These are phyloP conservation scores for Diaporthe sp. DNA, from an alignment of 2,329 filamentous ascomycete species.

Conservation along the genomic window DNA sequence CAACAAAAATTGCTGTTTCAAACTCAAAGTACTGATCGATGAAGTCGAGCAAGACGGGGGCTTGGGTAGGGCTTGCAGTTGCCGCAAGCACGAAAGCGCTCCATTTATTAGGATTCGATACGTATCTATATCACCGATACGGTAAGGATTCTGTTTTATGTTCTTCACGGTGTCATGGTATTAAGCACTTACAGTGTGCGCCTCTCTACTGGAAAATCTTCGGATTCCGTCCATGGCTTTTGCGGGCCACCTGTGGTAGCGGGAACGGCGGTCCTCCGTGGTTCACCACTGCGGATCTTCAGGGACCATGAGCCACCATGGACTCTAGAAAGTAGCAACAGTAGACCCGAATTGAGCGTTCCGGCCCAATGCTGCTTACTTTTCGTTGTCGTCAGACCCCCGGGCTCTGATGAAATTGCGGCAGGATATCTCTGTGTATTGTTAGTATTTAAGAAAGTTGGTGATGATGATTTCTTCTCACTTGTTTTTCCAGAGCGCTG, in stretches of 20 bases:
- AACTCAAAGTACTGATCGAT: conserved; percentile 13
- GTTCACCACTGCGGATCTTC: too few relatives aligned
- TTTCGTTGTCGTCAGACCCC: too few relatives aligned
- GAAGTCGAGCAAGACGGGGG: conserved; percentile 7
- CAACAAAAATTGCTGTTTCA: neutral
- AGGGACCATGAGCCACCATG: too few relatives aligned
- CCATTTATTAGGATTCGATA: neutral
- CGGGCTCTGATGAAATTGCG: accelerated
- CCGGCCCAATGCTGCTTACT: too few relatives aligned
- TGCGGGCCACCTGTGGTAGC: too few relatives aligned
- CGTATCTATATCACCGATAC: neutral
- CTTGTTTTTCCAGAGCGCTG: neutral
- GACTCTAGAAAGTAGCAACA: too few relatives aligned
- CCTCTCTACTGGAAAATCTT: neutral
- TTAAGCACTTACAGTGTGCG: neutral
- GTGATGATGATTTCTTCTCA: accelerated
- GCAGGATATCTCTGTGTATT: neutral
- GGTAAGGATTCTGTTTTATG: too few relatives aligned
- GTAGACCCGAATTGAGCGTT: too few relatives aligned
- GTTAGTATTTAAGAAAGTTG: accelerated
- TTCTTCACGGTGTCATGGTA: too few relatives aligned
- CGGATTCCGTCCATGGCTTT: neutral
- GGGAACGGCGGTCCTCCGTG: too few relatives aligned
- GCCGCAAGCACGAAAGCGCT: neutral
- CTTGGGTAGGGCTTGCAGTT: conserved; percentile 15